phyloP scores from a whole-genome alignment of 192 early-diverging fungal species.

The Polychytrium aggregatum region DNA sequence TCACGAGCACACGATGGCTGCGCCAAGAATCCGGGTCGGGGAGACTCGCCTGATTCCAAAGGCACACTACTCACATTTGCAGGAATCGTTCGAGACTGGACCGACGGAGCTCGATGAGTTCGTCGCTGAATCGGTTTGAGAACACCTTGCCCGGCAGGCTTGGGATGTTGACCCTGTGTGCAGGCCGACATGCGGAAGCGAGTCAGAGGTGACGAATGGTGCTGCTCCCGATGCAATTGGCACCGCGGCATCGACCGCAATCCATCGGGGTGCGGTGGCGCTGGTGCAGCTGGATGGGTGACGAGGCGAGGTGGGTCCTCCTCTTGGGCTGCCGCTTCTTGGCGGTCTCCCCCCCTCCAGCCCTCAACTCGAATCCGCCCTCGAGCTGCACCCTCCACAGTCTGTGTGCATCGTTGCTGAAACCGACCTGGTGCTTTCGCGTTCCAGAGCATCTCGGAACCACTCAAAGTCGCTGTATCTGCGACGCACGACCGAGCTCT shows the following conservation, averaged over 20 bases:
- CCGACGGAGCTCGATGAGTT: constrained; percentile 87
- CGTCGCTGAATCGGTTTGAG: constrained; percentile 87
- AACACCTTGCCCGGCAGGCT: constrained; percentile 94
- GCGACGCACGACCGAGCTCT: constrained; percentile 69
- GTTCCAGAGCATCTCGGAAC: constrained; percentile 88
- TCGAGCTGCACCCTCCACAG: too few relatives aligned
- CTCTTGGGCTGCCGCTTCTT: too few relatives aligned
- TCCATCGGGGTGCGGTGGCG: not conserved
- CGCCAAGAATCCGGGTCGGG: too few relatives aligned
- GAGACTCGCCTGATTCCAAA: too few relatives aligned
- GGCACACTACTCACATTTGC: constrained; percentile 69
- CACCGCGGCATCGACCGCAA: not conserved
- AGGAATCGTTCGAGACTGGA: constrained; percentile 87
- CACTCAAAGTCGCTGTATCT: constrained; percentile 98
- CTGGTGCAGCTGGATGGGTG: too few relatives aligned
- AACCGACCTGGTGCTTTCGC: constrained; percentile 57
- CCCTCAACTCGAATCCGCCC: too few relatives aligned
- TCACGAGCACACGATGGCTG: too few relatives aligned
- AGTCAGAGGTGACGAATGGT: not conserved
- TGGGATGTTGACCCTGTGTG: constrained; percentile 85
- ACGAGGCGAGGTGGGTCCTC: too few relatives aligned
- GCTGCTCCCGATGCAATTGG: not conserved
- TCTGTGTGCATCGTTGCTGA: not conserved
- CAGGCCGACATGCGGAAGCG: too few relatives aligned
- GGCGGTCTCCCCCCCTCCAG: too few relatives aligned